Base-by-base conservation (phyloP, 331 rosid genomes). In the Arachis monticola region DNA sequence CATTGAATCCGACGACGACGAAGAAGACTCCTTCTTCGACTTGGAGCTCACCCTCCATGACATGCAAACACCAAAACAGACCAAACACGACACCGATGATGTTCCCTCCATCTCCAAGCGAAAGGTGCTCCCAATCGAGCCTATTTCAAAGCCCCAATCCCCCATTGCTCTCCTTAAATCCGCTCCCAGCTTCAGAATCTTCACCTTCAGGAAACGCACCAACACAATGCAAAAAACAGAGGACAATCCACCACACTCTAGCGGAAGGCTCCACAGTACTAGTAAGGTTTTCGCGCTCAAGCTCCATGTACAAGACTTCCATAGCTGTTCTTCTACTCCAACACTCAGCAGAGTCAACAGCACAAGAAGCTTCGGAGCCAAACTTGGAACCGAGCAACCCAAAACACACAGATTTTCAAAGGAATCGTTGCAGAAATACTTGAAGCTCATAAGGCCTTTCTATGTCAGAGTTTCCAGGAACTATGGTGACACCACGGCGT, bases 21-120 rank as follows among this genome's bases (percentile, higher is more conserved):
- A 86, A 46, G 96, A 93, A 7, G 99, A 94, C 73, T 94, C 99
- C 0, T 90, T 92, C 92, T 90, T 94, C 73, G 99, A 94, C 45
- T 87, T 94, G 80, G 96, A 92, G 78, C 84, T 94, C 42, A 63
- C 83, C 3, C 51, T 69, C 4, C 70, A 38, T 10, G 74, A 76
- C 46, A 73, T 65, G 70, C 58, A 62, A 71, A 67, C 80, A 17
- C 13, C 8, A 3, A 10, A 0, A 41, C 58, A 69, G 14, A 27
- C 0, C 42, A 64, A 67, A 10, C 5, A 62, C 69, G 30, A 56
- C n/a, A 38, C 42, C 3, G 75, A 42, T 65, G 30, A 56, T 48
- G 68, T 55, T 46, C 10, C 74, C 2, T 74, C 87, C 0, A 85
- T 89, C 30, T 91, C 95, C 1, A 89, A 88, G 74, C 73, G 97